Conservation (phyloP, 768 basidiomycete genomes). For the Dacryopinax primogenitus region DNA sequence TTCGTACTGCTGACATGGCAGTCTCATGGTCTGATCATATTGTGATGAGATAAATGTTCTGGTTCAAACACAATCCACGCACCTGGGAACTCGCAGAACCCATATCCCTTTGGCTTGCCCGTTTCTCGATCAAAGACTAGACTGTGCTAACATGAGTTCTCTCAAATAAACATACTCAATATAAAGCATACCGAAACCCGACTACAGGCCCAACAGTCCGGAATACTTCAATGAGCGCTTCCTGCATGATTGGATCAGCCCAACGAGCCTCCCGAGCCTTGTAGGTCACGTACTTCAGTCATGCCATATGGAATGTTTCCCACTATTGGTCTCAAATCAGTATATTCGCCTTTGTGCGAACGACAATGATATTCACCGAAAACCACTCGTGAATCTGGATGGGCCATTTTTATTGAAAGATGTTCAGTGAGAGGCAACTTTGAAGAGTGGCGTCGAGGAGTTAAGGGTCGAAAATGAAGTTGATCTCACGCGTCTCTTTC, state of each 20-base stretch:
- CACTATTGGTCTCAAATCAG: background rate
- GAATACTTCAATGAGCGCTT: slow-evolving; percentile 77
- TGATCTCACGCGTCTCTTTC: no score
- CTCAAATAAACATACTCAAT: background rate
- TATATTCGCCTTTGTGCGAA: background rate
- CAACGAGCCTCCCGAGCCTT: background rate
- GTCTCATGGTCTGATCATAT: slow-evolving; percentile 70
- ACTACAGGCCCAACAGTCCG: slow-evolving; percentile 78
- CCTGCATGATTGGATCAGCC: slow-evolving; percentile 30
- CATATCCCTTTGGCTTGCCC: slow-evolving; percentile 90
- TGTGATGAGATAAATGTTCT: slow-evolving; percentile 6
- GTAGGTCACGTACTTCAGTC: background rate
- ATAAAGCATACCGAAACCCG: slow-evolving; percentile 54
- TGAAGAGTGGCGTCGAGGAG: no score
- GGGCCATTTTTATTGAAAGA: background rate
- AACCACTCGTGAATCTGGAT: background rate
- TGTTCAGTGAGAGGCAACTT: no score
- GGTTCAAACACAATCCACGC: slow-evolving; percentile 37
- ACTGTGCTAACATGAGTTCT: slow-evolving; percentile 29
- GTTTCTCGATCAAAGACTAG: slow-evolving; percentile 83
- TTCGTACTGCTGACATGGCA: slow-evolving; percentile 86
- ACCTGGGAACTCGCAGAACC: slow-evolving; percentile 89
- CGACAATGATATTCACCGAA: background rate
- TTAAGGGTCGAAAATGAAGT: no score
- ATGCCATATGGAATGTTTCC: slow-evolving; percentile 7